phyloP scores from a whole-genome alignment of 2,329 filamentous ascomycete species.

The Aspergillus bombycis region DNA sequence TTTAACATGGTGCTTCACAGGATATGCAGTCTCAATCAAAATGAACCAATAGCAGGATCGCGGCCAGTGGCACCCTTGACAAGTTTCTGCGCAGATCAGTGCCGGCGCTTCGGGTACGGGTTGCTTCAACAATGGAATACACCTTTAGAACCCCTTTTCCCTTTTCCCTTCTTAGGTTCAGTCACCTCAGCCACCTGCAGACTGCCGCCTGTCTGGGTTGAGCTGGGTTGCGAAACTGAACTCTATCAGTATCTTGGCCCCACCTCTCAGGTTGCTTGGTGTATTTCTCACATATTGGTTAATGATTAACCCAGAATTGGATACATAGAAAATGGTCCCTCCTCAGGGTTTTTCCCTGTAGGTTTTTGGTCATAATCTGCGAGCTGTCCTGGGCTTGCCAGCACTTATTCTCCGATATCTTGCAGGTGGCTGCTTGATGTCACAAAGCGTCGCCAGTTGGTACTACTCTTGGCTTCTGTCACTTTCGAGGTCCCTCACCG shows the following conservation, averaged over 20 bases:
- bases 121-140: slow-evolving; percentile 1
- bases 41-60: not conserved
- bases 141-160: not conserved
- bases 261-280: slow-evolving; percentile 17
- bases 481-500: not conserved
- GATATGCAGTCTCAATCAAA: not conserved
- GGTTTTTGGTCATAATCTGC: not conserved
- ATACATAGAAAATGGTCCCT: slow-evolving; percentile 1
- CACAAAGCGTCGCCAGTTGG: not conserved
- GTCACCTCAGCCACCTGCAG: slow-evolving; percentile 11
- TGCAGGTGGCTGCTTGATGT: slow-evolving; percentile 1
- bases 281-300: slow-evolving; percentile 14
- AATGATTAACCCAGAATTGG: not conserved
- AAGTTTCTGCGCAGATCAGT: slow-evolving; percentile 8
- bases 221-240: slow-evolving; percentile 10
- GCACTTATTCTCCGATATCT: slow-evolving; percentile 9
- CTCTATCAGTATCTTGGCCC: slow-evolving; percentile 16
- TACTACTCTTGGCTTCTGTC: not conserved
- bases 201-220: slow-evolving; percentile 3
- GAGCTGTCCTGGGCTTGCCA: not conserved
- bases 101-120: slow-evolving; percentile 4
- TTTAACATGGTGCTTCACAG: not conserved
- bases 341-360: not conserved
- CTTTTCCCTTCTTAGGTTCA: slow-evolving; percentile 5
- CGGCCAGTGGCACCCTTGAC: not conserved